These are phyloP conservation scores for Fusarium papillatum DNA, from an alignment of 2,329 filamentous ascomycete genomes.

Conservation along the genomic window DNA sequence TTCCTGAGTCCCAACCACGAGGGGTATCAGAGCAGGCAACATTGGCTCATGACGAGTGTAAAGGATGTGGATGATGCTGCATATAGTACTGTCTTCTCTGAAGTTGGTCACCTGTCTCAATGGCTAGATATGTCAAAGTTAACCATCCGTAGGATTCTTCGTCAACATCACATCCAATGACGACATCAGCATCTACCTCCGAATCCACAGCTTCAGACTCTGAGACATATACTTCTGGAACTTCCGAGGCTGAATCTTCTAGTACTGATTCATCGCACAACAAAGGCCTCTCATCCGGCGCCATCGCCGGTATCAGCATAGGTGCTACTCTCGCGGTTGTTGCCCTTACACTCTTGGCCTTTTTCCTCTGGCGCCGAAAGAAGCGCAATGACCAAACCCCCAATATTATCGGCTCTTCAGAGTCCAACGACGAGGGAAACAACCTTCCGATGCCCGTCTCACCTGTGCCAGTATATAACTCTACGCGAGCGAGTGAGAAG, in stretches of 20 bases:
- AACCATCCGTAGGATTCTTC: constrained; percentile 5
- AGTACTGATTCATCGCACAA: neutral
- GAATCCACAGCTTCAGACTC: neutral
- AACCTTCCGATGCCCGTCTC: neutral
- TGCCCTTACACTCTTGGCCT: constrained; percentile 8
- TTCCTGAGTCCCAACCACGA: constrained; percentile 47
- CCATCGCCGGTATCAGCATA: constrained; percentile 20
- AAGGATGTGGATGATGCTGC: constrained; percentile 47
- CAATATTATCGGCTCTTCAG: neutral
- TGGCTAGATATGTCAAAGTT: neutral
- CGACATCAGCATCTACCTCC: neutral
- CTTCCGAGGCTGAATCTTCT: neutral
- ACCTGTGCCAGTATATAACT: neutral
- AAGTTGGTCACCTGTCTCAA: constrained; percentile 32
- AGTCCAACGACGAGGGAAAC: neutral
- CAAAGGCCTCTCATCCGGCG: constrained; percentile 15
- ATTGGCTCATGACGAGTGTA: constrained; percentile 51
- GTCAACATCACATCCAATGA: constrained; percentile 3
- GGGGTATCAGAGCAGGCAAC: constrained; percentile 46
- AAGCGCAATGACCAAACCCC: constrained; percentile 7
- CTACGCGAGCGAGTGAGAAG: neutral
- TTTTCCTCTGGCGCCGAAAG: constrained; percentile 27
- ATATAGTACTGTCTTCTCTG: constrained; percentile 49
- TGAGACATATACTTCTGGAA: neutral
- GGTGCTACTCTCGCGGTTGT: constrained; percentile 13